Evolutionary conservation across 768 basidiomycete species (phyloP).

Genomic region (Lactifluus volemus): DNA sequence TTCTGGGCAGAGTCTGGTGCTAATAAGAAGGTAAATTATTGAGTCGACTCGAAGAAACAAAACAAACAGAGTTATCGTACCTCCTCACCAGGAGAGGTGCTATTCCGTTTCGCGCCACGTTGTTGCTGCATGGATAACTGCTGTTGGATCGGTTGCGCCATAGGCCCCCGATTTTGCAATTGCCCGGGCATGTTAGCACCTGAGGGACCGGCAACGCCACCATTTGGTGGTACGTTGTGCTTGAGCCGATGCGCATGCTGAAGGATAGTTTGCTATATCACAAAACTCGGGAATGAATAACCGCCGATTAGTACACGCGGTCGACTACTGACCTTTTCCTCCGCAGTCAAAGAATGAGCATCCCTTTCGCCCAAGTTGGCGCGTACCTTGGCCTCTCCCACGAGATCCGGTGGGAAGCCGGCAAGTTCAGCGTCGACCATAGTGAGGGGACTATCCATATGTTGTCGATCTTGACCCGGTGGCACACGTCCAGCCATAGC

Average conservation of each 20-base stretch:
- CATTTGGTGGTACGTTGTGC: slow-evolving; percentile 26
- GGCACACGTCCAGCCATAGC: slow-evolving; percentile 43
- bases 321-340: slow-evolving; percentile 48
- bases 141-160: slow-evolving; percentile 21
- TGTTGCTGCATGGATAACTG: slow-evolving; percentile 34
- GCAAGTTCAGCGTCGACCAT: slow-evolving; percentile 36
- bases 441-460: slow-evolving; percentile 18
- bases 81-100: slow-evolving; percentile 30
- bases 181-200: slow-evolving; percentile 25
- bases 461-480: slow-evolving; percentile 24
- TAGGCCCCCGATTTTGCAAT: slow-evolving; percentile 27
- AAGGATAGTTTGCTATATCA: slow-evolving; percentile 32
- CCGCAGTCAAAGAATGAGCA: slow-evolving; percentile 30
- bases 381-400: slow-evolving; percentile 36
- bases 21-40: slow-evolving; percentile 5
- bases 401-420: slow-evolving; percentile 28
- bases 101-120: slow-evolving; percentile 32
- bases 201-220: slow-evolving; percentile 38
- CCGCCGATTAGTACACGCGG: slow-evolving; percentile 1
- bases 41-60: not conserved
- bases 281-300: not conserved
- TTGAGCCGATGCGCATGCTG: slow-evolving; percentile 3
- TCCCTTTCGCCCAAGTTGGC: slow-evolving; percentile 41
- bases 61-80: slow-evolving; percentile 17
- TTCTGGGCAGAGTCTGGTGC: slow-evolving; percentile 24